Base-by-base conservation (phyloP, 257 asterid genomes). In the Perilla frutescens region DNA sequence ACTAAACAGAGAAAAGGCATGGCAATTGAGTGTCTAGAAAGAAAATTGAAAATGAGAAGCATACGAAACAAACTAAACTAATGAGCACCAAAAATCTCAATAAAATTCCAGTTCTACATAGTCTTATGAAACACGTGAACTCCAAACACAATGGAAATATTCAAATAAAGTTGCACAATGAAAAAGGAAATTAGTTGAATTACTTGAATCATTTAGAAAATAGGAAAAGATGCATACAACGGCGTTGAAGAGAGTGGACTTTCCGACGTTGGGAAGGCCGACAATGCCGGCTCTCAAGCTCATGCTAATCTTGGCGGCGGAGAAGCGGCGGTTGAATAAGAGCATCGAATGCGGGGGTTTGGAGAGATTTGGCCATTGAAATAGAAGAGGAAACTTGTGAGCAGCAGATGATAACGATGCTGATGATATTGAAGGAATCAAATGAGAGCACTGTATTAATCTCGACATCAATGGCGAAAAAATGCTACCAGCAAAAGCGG, bases 231-330 rank as follows among this genome's bases (percentile, higher is more conserved):
- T 44, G 73, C 96, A 63, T 88, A 94, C 99, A 7, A 94, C 98
- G 79, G 99, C 97, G 82, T 94, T 94, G 87, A 94, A 94, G 47
- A 94, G 92, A 68, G 99, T 94, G 66, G 98, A 91, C 79, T 93
- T 93, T 37, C 98, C 98, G 72, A 93, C 98, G 79, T 93, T 93
- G 66, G 98, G 98, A 64, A 94, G 97, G 48, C 99, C 98, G 40
- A 94, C 99, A 71, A 93, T 94, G 81, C 99, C 98, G 70, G 99
- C 98, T 78, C 82, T 81, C 78, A 94, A 73, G 78, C 96, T 94
- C 99, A 94, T 91, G 88, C 86, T 87, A 70, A 94, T 83, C 87
- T 84, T 91, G 5, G 90, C 81, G 5, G 88, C 86, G 2, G 97
- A 79, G 68, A 83, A 87, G 26, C 85, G 86, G 71, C 96, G 86